Evolutionary conservation across 2,329 filamentous ascomycete genomes (phyloP).

Genomic region (Endocalyx cinctus): DNA sequence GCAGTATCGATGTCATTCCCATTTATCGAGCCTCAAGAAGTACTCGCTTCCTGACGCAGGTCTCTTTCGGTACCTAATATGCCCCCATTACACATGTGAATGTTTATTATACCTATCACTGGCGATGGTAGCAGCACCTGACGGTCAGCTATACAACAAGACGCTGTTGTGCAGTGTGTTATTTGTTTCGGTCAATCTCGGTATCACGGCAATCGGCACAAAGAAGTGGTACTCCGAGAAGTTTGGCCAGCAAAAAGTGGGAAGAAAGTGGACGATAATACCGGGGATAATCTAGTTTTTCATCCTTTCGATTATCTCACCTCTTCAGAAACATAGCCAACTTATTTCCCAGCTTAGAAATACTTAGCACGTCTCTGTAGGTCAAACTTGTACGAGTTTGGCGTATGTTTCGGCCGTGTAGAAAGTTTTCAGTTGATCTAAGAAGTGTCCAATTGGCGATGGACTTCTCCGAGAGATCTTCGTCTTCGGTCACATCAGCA

Average conservation of each 20-base stretch:
- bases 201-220: slow-evolving; percentile 73
- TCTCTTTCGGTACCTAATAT: slow-evolving; percentile 68
- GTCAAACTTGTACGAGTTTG: slow-evolving; percentile 67
- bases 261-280: slow-evolving; percentile 69
- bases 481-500: slow-evolving; percentile 60
- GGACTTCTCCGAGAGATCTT: slow-evolving; percentile 54
- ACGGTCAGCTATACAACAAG: slow-evolving; percentile 60
- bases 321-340: slow-evolving; percentile 48
- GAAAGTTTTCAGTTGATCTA: slow-evolving; percentile 40
- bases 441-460: slow-evolving; percentile 71
- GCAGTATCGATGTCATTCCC: slow-evolving; percentile 70
- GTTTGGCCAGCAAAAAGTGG: slow-evolving; percentile 64
- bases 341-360: slow-evolving; percentile 68
- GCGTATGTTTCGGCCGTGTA: slow-evolving; percentile 52
- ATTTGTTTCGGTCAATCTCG: slow-evolving; percentile 77
- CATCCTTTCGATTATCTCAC: slow-evolving; percentile 16
- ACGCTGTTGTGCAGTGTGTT: slow-evolving; percentile 65
- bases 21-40: slow-evolving; percentile 68
- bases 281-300: slow-evolving; percentile 56
- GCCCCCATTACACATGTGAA: slow-evolving; percentile 90
- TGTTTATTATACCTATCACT: slow-evolving; percentile 79
- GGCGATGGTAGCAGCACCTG: slow-evolving; percentile 67
- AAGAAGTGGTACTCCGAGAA: slow-evolving; percentile 73
- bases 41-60: slow-evolving; percentile 76
- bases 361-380: slow-evolving; percentile 80